These are phyloP conservation scores for Rhododendron kiyosumense DNA, from an alignment of 148 eudicot species.

Conservation along the genomic window DNA sequence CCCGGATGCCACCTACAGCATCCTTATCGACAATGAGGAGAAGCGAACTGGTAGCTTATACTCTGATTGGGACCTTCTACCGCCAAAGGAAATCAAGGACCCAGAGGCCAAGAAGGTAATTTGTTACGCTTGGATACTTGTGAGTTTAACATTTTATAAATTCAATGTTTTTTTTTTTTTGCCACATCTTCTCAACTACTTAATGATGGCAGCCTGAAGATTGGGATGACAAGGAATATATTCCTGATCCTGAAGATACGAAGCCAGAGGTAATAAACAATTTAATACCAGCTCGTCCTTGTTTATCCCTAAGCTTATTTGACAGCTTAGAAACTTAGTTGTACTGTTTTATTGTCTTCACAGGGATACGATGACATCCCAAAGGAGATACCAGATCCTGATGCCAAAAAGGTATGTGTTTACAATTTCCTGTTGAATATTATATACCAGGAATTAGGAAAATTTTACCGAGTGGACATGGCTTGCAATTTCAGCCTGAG, in stretches of 20 bases:
- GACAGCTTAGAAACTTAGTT: not conserved
- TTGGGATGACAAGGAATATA: constrained; percentile 95
- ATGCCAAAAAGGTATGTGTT: constrained; percentile 76
- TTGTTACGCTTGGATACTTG: not conserved
- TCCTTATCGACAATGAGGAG: constrained; percentile 81
- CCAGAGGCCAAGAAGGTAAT: constrained; percentile 86
- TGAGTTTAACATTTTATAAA: not conserved
- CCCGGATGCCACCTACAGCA: constrained; percentile 93
- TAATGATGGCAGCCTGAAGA: constrained; percentile 75
- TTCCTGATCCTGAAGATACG: constrained; percentile 94
- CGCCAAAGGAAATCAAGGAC: constrained; percentile 86
- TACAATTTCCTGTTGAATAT: not conserved
- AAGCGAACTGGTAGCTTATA: constrained; percentile 85
- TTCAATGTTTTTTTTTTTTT: constrained; percentile 2
- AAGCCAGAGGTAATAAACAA: constrained; percentile 66
- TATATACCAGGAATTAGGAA: not conserved
- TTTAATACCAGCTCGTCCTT: not conserved
- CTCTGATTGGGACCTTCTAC: constrained; percentile 80
- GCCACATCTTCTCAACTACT: constrained; percentile 3
- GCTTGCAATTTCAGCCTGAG: constrained; percentile 63
- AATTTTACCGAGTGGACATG: not conserved
- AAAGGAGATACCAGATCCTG: constrained; percentile 80
- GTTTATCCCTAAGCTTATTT: not conserved
- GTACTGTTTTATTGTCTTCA: not conserved
- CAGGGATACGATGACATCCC: constrained; percentile 98